phyloP scores from a whole-genome alignment of 2,329 filamentous ascomycete genomes.

The Diaporthe helianthi region DNA sequence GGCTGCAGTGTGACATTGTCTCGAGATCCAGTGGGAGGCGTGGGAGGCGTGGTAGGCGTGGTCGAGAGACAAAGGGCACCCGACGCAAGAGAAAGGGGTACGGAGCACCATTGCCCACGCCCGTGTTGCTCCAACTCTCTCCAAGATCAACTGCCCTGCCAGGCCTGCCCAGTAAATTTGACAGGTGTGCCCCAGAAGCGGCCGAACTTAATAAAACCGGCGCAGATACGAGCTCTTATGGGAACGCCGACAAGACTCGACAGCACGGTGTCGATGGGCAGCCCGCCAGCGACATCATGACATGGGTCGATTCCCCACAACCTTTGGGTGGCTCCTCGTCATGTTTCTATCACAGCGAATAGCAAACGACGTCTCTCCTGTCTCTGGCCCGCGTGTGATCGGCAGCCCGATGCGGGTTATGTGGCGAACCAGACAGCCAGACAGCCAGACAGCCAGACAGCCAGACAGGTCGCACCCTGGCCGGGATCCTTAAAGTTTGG shows the following conservation, averaged over 20 bases:
- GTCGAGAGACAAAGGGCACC: background rate
- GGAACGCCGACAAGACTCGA: background rate
- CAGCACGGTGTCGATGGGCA: slow-evolving; percentile 13
- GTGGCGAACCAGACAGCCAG: slow-evolving; percentile 8
- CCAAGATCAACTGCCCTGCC: background rate
- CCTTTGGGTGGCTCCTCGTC: slow-evolving; percentile 5
- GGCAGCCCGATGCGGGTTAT: slow-evolving; percentile 15
- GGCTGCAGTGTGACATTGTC: background rate
- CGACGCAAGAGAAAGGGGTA: slow-evolving; percentile 24
- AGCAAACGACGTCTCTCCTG: slow-evolving; percentile 8
- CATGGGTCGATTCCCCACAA: slow-evolving; percentile 24
- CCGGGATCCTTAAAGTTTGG: slow-evolving; percentile 6
- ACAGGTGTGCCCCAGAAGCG: background rate
- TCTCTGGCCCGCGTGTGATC: slow-evolving; percentile 10
- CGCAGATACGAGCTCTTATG: slow-evolving; percentile 24
- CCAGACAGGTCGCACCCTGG: no score
- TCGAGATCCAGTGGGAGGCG: background rate
- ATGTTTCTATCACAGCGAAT: slow-evolving; percentile 17
- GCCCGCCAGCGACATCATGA: no score
- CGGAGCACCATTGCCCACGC: background rate
- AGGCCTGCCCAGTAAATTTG: background rate
- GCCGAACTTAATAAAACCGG: slow-evolving; percentile 9
- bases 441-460: no score
- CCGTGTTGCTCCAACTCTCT: background rate
- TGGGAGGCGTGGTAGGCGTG: background rate